A percentile compares a stretch with the other conserved stretches of the same genome.
These are phyloP conservation scores for Cercospora zeina DNA, from an alignment of 2,329 filamentous ascomycete genomes.

Conservation along the genomic window DNA sequence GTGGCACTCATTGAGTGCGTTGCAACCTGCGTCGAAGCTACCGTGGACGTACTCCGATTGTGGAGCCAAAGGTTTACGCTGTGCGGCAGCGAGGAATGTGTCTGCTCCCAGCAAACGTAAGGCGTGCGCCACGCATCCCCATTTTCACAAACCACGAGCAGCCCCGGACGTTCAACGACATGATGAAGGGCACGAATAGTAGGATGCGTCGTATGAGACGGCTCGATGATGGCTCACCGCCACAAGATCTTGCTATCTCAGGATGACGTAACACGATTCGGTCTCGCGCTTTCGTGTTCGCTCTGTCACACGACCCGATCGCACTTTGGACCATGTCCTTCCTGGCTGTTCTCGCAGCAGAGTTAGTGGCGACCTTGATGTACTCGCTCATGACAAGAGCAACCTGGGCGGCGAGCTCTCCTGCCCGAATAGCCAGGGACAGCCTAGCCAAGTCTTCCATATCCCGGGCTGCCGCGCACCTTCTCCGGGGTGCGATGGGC, in stretches of 20 bases:
- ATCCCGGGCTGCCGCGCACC: conserved; percentile 11
- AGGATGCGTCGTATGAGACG: neutral
- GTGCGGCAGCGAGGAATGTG: neutral
- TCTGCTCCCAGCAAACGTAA: neutral
- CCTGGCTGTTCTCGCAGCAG: neutral
- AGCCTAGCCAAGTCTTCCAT: neutral
- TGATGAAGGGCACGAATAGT: neutral
- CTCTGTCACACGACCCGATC: neutral
- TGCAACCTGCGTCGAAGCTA: neutral
- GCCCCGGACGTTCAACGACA: neutral
- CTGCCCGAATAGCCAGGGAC: conserved; percentile 6
- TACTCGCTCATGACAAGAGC: neutral
- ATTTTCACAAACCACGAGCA: neutral
- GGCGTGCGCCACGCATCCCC: too few species aligned
- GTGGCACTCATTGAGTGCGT: neutral
- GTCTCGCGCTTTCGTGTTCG: neutral
- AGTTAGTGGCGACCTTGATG: neutral
- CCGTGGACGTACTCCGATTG: neutral
- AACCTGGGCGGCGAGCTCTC: neutral
- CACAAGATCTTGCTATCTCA: neutral
- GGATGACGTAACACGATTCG: neutral
- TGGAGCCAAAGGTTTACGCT: neutral
- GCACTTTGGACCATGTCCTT: neutral
- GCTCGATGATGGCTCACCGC: neutral
- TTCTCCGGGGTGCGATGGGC: neutral